Evolutionary conservation across 2,329 filamentous ascomycete genomes (phyloP).

Genomic region (Pseudogymnoascus sp.): DNA sequence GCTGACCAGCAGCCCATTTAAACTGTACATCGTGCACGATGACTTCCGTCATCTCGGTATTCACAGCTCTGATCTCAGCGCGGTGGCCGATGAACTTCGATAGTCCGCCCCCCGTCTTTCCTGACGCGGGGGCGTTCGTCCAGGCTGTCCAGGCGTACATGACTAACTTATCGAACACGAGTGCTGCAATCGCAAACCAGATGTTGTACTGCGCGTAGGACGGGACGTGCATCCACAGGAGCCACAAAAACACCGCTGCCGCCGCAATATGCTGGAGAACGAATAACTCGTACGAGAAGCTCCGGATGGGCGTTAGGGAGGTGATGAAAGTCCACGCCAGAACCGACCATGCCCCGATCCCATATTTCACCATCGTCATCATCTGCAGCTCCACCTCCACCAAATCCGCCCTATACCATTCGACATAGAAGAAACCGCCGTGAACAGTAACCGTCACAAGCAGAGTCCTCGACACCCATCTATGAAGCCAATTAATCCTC

Average conservation of each 20-base stretch:
- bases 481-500: constrained; percentile 64
- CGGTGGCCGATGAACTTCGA: constrained; percentile 43
- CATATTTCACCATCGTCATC: constrained; percentile 59
- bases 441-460: constrained; percentile 61
- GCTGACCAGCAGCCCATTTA: constrained; percentile 50
- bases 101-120: neutral
- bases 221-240: constrained; percentile 57
- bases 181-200: constrained; percentile 56
- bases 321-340: constrained; percentile 58
- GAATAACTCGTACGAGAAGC: constrained; percentile 62
- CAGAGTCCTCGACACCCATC: constrained; percentile 63
- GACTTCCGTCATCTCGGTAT: constrained; percentile 46
- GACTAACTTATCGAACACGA: constrained; percentile 45
- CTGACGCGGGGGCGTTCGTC: constrained; percentile 43
- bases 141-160: constrained; percentile 31
- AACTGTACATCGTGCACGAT: constrained; percentile 54
- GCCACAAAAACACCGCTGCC: constrained; percentile 53
- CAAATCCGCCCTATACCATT: constrained; percentile 54
- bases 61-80: constrained; percentile 40
- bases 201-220: constrained; percentile 50
- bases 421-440: constrained; percentile 59
- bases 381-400: constrained; percentile 49
- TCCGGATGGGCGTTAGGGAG: constrained; percentile 54
- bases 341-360: constrained; percentile 57
- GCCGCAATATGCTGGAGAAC: constrained; percentile 59